phyloP scores from a whole-genome alignment of 305 asterid genomes.

The Stenogyne calaminthoides region DNA sequence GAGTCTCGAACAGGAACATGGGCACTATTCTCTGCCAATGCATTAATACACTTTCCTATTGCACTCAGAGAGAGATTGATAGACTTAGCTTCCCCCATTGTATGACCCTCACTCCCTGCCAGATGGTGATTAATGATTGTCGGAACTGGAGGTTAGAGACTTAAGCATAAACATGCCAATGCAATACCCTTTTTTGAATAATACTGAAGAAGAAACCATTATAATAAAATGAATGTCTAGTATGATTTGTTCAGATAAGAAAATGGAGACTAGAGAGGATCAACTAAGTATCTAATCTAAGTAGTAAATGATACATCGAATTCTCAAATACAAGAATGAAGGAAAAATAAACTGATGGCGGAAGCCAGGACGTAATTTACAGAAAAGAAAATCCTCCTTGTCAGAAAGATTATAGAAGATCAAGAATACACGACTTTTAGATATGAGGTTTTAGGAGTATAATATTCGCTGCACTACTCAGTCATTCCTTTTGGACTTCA shows the following conservation, averaged over 20 bases:
- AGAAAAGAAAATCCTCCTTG: background rate
- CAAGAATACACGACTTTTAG: background rate
- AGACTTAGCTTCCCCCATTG: slow-evolving; percentile 88
- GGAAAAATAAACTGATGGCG: background rate
- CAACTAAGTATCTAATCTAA: background rate
- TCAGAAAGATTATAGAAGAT: background rate
- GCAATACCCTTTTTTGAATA: slow-evolving; percentile 11
- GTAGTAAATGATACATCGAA: background rate
- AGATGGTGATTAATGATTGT: slow-evolving; percentile 21
- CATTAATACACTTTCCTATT: slow-evolving; percentile 92
- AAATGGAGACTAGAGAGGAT: background rate
- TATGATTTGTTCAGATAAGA: background rate
- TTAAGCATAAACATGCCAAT: slow-evolving; percentile 23
- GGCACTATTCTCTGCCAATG: slow-evolving; percentile 89
- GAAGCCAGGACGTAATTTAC: slow-evolving; percentile 2
- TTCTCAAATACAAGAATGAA: background rate
- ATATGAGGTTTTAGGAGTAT: background rate
- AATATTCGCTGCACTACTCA: background rate
- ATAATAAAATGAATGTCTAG: slow-evolving; percentile 9
- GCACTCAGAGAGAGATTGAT: slow-evolving; percentile 92
- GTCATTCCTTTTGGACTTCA: background rate
- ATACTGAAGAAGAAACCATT: background rate
- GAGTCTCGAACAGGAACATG: slow-evolving; percentile 97
- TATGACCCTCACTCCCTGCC: slow-evolving; percentile 91
- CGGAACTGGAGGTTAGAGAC: slow-evolving; percentile 17